Evolutionary conservation across 2,329 filamentous ascomycete genomes (phyloP), one percentile per base, ranked within the genome.

Genomic region (Trichophyton benhamiae): DNA sequence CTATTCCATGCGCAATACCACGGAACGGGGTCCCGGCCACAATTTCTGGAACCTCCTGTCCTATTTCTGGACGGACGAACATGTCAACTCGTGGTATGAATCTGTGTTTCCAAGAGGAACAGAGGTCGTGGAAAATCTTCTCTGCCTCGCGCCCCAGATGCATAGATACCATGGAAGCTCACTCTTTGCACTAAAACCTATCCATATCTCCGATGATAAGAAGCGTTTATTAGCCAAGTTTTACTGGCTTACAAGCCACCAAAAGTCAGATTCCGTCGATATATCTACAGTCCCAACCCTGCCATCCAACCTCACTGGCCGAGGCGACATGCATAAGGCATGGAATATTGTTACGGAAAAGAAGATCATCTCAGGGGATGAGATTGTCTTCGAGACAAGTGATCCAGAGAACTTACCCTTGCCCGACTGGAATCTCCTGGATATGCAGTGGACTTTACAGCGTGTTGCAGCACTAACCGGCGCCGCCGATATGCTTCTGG

Each of bases 1-100:
- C 4, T 63, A 60, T 53, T 60, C 62, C n/a, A 62, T 60, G 57
- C 41, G 55, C 53, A 46, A 30, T 3, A 36, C 61, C 46, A 17
- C 6, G 13, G 11, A n/a, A 44, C 20, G 22, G 52, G 44, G 13
- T 6, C 22, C 41, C 55, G 17, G 38, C 4, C 15, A 25, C 9
- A 17, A 46, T 22, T 60, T 52, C 17, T 63, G 62, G 62, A 42
- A 25, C 52, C 57, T 63, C 22, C 44, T 63, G 33, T 17, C 49
- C n/a, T 49, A 60, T 42, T 64, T 64, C 58, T 64, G 60, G 62
- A 58, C 62, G 13, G 13, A 60, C 41, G 58, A 58, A 36, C 55
- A 42, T 15, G 53, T 62, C 13, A 33, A 58, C 36, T 36, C 36
- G 13, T 64, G 62, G 61, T 57, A 57, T 36, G 25, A 57, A 42